A percentile compares a stretch with the other conserved stretches of the same genome.
phyloP scores from a whole-genome alignment of 139 green algal genomes.

The Micractinium conductrix region DNA sequence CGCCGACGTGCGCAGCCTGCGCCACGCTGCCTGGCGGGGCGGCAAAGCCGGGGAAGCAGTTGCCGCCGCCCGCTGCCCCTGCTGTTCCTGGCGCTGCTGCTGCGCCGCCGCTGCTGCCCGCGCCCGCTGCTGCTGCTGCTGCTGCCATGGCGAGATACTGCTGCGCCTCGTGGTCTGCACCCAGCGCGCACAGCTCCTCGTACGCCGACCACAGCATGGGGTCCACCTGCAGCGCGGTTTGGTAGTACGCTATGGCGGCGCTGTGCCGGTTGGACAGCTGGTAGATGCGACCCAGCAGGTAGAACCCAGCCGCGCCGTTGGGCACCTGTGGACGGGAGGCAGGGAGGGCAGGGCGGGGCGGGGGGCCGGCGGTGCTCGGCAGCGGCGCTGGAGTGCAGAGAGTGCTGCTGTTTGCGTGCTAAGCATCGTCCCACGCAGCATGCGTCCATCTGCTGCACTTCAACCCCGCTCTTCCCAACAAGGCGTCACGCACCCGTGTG shows the following conservation, averaged over 20 bases:
- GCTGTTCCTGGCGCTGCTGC: background rate
- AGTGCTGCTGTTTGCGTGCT: no score
- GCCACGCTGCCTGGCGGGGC: no score
- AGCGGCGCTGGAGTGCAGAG: no score
- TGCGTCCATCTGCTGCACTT: no score
- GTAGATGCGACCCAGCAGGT: conserved; percentile 83
- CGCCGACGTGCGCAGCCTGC: no score
- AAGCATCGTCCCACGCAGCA: no score
- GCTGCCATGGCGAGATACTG: conserved; percentile 16
- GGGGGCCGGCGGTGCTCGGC: no score
- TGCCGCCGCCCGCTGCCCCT: background rate
- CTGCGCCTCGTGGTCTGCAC: conserved; percentile 58
- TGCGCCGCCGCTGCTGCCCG: background rate
- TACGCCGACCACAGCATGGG: conserved; percentile 86
- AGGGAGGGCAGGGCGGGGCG: background rate
- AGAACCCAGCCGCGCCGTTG: conserved; percentile 83
- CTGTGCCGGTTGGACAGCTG: conserved; percentile 63
- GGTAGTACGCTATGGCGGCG: conserved; percentile 72
- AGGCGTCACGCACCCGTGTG: conserved; percentile 17
- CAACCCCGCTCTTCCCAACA: no score
- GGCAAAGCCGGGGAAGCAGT: conserved; percentile 6
- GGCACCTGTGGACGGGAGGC: conserved; percentile 77
- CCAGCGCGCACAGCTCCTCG: conserved; percentile 92
- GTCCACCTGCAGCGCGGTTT: conserved; percentile 74
- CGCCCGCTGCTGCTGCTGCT: background rate